Evolutionary conservation across 352 stramenopile species (phyloP).

Genomic region (Albugo laibachii): DNA sequence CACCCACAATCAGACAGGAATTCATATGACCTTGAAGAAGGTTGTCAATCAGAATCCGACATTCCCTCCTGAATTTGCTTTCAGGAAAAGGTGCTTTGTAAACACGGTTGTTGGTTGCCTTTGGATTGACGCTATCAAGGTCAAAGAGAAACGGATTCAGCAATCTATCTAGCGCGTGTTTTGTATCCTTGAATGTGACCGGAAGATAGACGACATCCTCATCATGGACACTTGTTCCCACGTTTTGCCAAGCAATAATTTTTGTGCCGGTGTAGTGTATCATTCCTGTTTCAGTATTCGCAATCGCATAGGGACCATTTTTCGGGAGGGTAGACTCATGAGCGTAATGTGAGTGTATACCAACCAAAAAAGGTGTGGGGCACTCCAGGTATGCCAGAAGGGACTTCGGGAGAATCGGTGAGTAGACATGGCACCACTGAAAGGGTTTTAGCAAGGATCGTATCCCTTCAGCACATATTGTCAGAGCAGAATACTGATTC

Average conservation of each 20-base stretch:
- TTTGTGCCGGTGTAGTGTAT: constrained; percentile 51
- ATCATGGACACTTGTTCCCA: constrained; percentile 21
- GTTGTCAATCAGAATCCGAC: constrained; percentile 40
- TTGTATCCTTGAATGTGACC: constrained; percentile 26
- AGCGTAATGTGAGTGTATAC: constrained; percentile 54
- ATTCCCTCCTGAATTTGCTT: constrained; percentile 34
- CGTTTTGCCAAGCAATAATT: constrained; percentile 24
- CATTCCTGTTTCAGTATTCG: constrained; percentile 42
- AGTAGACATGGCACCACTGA: constrained; percentile 81
- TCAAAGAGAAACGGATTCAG: constrained; percentile 16
- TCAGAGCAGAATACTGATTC: constrained; percentile 62
- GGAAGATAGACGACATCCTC: constrained; percentile 29
- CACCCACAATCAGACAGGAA: constrained; percentile 57
- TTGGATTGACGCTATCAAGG: constrained; percentile 20
- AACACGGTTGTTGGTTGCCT: background rate
- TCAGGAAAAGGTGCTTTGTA: constrained; percentile 4
- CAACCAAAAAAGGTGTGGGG: constrained; percentile 77
- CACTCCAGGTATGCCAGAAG: constrained; percentile 79
- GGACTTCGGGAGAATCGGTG: constrained; percentile 61
- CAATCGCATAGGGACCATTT: constrained; percentile 48
- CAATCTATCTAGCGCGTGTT: constrained; percentile 29
- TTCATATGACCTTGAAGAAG: constrained; percentile 47
- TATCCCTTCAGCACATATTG: constrained; percentile 62
- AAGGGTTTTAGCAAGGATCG: constrained; percentile 73
- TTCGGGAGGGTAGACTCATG: constrained; percentile 33